Percentiles rank a stretch among this genome's conserved stretches.
These are phyloP conservation scores for Rickenella mellea DNA, from an alignment of 768 basidiomycete genomes.

Conservation along the genomic window DNA sequence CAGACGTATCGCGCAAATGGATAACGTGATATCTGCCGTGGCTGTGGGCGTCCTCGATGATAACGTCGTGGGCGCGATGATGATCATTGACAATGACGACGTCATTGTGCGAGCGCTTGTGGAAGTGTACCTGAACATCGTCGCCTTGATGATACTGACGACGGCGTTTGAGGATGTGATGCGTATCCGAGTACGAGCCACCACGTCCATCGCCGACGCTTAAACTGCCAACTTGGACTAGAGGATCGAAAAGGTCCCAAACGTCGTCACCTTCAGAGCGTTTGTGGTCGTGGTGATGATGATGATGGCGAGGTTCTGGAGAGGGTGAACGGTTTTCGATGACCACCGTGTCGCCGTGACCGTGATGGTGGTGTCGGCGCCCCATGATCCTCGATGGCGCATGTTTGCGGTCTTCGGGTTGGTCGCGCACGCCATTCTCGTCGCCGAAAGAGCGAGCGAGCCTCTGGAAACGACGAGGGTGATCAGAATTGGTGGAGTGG, in stretches of 20 bases:
- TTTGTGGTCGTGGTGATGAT: slow-evolving; percentile 12
- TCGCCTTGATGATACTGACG: slow-evolving; percentile 1
- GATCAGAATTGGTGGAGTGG: too few relatives aligned
- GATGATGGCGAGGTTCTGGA: slow-evolving; percentile 1
- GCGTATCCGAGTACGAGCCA: slow-evolving; percentile 11
- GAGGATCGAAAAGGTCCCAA: slow-evolving; percentile 1
- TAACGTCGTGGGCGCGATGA: slow-evolving; percentile 5
- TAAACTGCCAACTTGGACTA: slow-evolving; percentile 9
- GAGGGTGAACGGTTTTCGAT: slow-evolving; percentile 2
- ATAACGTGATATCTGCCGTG: slow-evolving; percentile 11
- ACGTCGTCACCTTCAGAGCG: slow-evolving; percentile 1
- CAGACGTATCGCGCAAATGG: slow-evolving; percentile 15
- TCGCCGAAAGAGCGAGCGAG: too few relatives aligned
- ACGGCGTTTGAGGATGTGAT: slow-evolving; percentile 1
- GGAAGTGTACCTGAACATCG: slow-evolving; percentile 11
- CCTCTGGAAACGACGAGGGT: too few relatives aligned
- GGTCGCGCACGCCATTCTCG: too few relatives aligned
- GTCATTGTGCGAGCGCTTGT: slow-evolving; percentile 9
- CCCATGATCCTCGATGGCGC: too few relatives aligned
- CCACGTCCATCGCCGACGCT: slow-evolving; percentile 14
- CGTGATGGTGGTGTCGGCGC: slow-evolving; percentile 5
- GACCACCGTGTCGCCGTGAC: slow-evolving; percentile 3
- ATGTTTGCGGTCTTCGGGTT: too few relatives aligned
- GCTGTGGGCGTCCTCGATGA: slow-evolving; percentile 14
- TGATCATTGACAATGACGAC: slow-evolving; percentile 4